These are phyloP conservation scores for Haplosporangium gracile DNA, from an alignment of 192 early-diverging fungal genomes.

Conservation along the genomic window DNA sequence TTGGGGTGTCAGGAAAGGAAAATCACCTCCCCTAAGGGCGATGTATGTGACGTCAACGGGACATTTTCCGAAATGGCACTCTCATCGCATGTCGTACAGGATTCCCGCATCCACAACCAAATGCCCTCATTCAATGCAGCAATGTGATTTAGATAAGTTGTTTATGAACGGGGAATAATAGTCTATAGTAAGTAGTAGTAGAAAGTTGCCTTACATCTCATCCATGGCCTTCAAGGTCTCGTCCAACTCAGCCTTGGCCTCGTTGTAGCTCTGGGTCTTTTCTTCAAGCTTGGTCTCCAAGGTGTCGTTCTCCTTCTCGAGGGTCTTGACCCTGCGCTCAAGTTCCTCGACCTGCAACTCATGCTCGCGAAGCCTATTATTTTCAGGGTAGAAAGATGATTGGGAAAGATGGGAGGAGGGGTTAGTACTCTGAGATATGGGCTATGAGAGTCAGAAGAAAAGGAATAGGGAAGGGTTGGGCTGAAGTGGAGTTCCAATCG, in stretches of 20 bases:
- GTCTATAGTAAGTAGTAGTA: not conserved
- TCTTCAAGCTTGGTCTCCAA: constrained; percentile 81
- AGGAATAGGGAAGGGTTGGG: not conserved
- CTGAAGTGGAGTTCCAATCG: constrained; percentile 1
- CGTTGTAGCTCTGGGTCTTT: constrained; percentile 64
- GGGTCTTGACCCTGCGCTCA: constrained; percentile 85
- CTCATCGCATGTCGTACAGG: no score
- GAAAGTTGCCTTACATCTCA: constrained; percentile 70
- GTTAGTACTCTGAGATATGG: not conserved
- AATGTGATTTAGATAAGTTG: not conserved
- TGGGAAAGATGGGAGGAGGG: not conserved
- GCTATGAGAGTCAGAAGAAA: not conserved
- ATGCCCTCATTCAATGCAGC: no score
- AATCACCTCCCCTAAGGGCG: no score
- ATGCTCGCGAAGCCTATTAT: constrained; percentile 71
- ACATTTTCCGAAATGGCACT: no score
- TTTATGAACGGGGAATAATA: not conserved
- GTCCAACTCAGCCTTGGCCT: constrained; percentile 82
- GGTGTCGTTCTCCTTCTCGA: constrained; percentile 76
- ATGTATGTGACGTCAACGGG: no score
- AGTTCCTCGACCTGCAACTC: constrained; percentile 88
- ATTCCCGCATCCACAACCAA: no score
- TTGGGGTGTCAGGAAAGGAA: no score
- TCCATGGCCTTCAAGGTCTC: constrained; percentile 80
- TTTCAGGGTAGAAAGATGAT: not conserved